Percentiles rank a stretch among this genome's conserved stretches.
Evolutionary conservation across 2,329 filamentous ascomycete species (phyloP).

Genomic region (Lasiodiplodia theobromae): DNA sequence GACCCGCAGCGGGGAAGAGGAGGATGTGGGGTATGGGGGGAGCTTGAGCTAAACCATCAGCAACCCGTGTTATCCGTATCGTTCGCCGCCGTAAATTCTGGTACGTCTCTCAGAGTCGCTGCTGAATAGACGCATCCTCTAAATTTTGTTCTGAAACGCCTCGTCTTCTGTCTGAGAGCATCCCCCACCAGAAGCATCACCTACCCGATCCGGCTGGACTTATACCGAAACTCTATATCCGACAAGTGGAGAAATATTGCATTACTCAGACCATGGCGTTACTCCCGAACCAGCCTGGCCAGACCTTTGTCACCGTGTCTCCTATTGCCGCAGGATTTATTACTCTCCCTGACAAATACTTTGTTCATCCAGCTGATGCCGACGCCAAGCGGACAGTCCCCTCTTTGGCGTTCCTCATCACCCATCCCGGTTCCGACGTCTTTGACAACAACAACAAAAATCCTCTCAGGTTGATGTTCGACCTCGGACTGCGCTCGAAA

Average conservation of each 20-base stretch:
- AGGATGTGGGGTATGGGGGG: slow-evolving; percentile 17
- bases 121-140: neutral
- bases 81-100: neutral
- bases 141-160: neutral
- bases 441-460: slow-evolving; percentile 28
- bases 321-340: slow-evolving; percentile 47
- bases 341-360: slow-evolving; percentile 56
- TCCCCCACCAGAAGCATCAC: neutral
- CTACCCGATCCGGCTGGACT: neutral
- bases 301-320: slow-evolving; percentile 42
- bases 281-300: slow-evolving; percentile 35
- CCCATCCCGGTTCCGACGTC: slow-evolving; percentile 49
- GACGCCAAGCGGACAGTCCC: slow-evolving; percentile 58
- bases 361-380: slow-evolving; percentile 54
- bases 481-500: slow-evolving; percentile 60
- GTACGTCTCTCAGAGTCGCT: neutral
- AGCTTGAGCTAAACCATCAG: neutral
- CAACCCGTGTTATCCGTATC: slow-evolving; percentile 4
- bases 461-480: slow-evolving; percentile 56
- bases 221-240: neutral
- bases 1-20: slow-evolving; percentile 13
- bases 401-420: slow-evolving; percentile 61
- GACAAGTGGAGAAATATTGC: neutral
- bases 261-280: slow-evolving; percentile 21
- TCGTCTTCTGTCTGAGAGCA: neutral